Evolutionary conservation across 257 asterid genomes (phyloP), one percentile per base, ranked within the genome.

Genomic region (Solanum raphanifolium): DNA sequence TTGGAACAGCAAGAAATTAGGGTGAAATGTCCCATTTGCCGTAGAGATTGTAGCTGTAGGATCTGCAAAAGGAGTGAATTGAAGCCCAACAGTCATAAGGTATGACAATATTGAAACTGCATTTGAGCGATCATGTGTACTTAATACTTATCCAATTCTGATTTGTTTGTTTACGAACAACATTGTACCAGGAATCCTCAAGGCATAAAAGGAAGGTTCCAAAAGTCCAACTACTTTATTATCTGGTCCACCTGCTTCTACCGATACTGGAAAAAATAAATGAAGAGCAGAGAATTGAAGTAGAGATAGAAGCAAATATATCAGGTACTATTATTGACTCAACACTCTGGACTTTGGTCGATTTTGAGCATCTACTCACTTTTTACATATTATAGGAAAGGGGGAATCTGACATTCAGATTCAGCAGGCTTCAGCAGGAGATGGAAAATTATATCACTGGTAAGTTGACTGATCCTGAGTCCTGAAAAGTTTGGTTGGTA

Each of bases 21-120:
- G 92, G 89, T 73, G 83, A 91, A 88, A 88, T 97, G 99, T 85
- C 99, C 99, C 85, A 95, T 94, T 86, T 97, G 99, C 88, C 89
- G 91, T 31, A 93, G 93, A 92, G 89, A 92, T 25, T 97, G 99
- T 91, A 85, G 90, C 89, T 97, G 99, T 91, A 91, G 88, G 85
- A 93, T 93, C 90, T 96, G 99, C 90, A 79, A 87, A 88, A 94
- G 90, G 84, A 92, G 81, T 88, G 91, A 92, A 89, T 86, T 75
- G 75, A 90, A 88, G 85, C 91, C 90, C 38, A 82, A 41, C 76
- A 88, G 66, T 91, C 90, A 90, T 72, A 93, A 95, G 99, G 99
- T 97, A 87, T 88, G 95, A 58, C 90, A 83, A 69, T 83, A 69
- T 84, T 48, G 55, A 87, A 32, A 87, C 62, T 73, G 87, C 46